Evolutionary conservation across 495 filamentous ascomycete genomes (phyloP).

Genomic region (Tricharina praecox): DNA sequence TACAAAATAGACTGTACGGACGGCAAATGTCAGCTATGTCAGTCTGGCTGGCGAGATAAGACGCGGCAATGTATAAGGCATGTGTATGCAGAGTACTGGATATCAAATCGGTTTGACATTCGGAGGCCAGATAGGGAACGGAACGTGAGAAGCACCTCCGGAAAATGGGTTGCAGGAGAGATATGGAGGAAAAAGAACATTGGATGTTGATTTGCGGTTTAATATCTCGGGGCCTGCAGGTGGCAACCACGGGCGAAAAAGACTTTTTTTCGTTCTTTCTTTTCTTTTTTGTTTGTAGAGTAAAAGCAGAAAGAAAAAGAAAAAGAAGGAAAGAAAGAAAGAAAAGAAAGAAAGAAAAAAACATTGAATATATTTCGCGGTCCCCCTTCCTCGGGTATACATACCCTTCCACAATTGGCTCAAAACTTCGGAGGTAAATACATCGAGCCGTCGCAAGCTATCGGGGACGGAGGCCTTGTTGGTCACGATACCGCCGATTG

Average conservation of each 20-base stretch:
- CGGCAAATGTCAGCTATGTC: slow-evolving; percentile 9
- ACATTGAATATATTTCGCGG: slow-evolving; percentile 1
- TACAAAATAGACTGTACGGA: slow-evolving; percentile 23
- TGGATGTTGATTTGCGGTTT: too few species aligned
- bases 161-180: too few species aligned
- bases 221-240: too few species aligned
- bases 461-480: slow-evolving; percentile 24
- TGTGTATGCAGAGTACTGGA: not conserved
- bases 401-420: slow-evolving; percentile 26
- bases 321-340: not conserved
- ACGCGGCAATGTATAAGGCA: not conserved
- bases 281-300: too few species aligned
- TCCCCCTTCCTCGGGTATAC: too few species aligned
- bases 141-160: too few species aligned
- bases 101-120: not conserved
- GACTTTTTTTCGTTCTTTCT: too few species aligned
- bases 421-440: slow-evolving; percentile 24
- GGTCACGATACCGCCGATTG: slow-evolving; percentile 26
- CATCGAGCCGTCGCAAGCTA: slow-evolving; percentile 23
- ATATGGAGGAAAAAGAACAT: too few species aligned
- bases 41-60: not conserved
- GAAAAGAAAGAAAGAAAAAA: not conserved
- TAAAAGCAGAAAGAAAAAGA: too few species aligned
- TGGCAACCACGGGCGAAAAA: too few species aligned
- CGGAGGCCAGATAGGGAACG: not conserved